Evolutionary conservation across 208 protist species (phyloP).

Genomic region (Trichomonas vaginalis): DNA sequence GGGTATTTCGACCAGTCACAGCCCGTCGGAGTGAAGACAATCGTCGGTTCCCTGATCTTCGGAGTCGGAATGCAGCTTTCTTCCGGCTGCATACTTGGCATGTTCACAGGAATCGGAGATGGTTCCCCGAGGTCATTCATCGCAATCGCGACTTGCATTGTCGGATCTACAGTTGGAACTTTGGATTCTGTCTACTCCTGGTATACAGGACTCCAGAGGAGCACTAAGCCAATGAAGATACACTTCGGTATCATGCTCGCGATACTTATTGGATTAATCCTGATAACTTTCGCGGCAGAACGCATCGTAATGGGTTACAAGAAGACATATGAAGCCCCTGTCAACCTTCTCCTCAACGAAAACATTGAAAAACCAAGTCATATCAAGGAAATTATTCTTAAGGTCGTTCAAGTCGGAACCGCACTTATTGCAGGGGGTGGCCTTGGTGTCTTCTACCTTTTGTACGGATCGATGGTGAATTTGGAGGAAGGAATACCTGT

Average conservation of each 20-base stretch:
- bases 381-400: background rate
- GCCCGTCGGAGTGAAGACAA: background rate
- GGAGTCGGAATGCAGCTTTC: background rate
- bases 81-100: background rate
- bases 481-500: background rate
- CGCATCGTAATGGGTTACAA: background rate
- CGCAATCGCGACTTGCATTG: background rate
- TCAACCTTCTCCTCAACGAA: background rate
- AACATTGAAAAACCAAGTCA: background rate
- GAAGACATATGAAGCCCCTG: background rate
- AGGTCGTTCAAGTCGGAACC: background rate
- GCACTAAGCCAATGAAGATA: background rate
- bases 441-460: background rate
- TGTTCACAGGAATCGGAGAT: background rate
- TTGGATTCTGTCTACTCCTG: background rate
- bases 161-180: background rate
- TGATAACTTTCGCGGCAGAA: background rate
- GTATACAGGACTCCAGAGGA: background rate
- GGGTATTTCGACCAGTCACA: background rate
- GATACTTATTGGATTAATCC: background rate
- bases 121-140: background rate
- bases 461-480: background rate
- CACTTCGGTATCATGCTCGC: background rate
- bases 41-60: background rate
- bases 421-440: background rate